Conservation (phyloP, 805 yeast genomes). For the Kuraishia capsulata region DNA sequence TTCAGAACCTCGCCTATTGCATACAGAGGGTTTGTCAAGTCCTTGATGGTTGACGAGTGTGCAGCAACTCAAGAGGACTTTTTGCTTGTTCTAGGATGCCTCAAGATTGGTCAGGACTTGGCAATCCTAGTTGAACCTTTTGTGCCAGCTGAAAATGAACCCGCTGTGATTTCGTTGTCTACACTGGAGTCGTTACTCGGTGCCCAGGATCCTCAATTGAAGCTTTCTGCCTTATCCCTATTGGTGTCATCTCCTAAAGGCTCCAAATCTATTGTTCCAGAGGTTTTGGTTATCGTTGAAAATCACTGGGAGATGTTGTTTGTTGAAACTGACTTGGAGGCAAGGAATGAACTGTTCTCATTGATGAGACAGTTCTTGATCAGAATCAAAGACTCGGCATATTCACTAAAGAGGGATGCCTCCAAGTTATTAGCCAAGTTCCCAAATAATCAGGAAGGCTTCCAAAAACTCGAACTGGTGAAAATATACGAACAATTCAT, state of each 20-base stretch:
- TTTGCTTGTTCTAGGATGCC: conserved; percentile 39
- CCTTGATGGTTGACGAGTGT: conserved; percentile 18
- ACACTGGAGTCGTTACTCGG: conserved; percentile 32
- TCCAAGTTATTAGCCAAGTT: conserved; percentile 27
- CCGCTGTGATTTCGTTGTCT: conserved; percentile 22
- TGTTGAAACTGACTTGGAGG: conserved; percentile 59
- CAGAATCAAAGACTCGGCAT: conserved; percentile 62
- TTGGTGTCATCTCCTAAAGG: conserved; percentile 53
- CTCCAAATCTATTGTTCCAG: conserved; percentile 43
- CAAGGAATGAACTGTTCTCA: conserved; percentile 58
- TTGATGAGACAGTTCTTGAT: conserved; percentile 50
- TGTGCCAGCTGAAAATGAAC: conserved; percentile 20
- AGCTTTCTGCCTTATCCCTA: conserved; percentile 53
- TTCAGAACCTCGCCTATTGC: conserved; percentile 42
- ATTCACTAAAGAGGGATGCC: conserved; percentile 44
- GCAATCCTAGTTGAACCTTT: conserved; percentile 43
- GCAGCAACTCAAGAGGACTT: conserved; percentile 16
- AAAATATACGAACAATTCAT: conserved; percentile 28
- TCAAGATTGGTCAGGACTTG: conserved; percentile 57
- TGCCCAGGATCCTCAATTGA: conserved; percentile 28
- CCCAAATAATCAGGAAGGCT: conserved; percentile 29
- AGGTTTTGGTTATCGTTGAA: conserved; percentile 33
- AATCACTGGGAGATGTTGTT: conserved; percentile 40
- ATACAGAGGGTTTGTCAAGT: conserved; percentile 27
- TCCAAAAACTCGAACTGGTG: conserved; percentile 19